These are phyloP conservation scores for Murraya paniculata DNA, from an alignment of 345 rosid species.

Conservation along the genomic window DNA sequence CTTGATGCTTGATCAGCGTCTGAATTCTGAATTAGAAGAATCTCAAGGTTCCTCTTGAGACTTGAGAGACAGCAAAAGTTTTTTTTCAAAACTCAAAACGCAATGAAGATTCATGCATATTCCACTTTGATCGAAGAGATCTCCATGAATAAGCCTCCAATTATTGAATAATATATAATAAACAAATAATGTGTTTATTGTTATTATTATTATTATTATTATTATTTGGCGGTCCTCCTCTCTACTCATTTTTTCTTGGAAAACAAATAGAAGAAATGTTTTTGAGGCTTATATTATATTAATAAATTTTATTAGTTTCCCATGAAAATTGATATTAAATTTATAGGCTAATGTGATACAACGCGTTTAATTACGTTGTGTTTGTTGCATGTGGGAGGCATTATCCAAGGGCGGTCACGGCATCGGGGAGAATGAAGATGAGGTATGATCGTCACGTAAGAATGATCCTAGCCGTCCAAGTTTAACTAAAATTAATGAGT, in stretches of 20 bases:
- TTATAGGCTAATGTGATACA: neutral
- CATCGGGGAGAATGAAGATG: neutral
- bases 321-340: neutral
- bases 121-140: neutral
- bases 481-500: neutral
- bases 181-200: too few species aligned
- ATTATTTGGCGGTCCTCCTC: too few species aligned
- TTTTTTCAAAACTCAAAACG: neutral
- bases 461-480: conserved; percentile 31
- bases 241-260: neutral
- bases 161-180: too few species aligned
- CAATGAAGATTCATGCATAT: conserved; percentile 34
- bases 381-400: neutral
- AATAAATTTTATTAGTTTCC: neutral
- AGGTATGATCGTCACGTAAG: neutral
- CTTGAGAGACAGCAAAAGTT: neutral
- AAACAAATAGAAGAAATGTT: conserved; percentile 14
- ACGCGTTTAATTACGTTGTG: neutral
- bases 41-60: conserved; percentile 12
- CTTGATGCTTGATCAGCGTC: neutral
- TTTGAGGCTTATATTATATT: neutral
- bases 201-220: too few species aligned
- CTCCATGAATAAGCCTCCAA: too few species aligned
- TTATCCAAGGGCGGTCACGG: conserved; percentile 18
- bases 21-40: conserved; percentile 11